Base-by-base conservation (phyloP, 352 stramenopile genomes). In the Paralagenidium karlingii region DNA sequence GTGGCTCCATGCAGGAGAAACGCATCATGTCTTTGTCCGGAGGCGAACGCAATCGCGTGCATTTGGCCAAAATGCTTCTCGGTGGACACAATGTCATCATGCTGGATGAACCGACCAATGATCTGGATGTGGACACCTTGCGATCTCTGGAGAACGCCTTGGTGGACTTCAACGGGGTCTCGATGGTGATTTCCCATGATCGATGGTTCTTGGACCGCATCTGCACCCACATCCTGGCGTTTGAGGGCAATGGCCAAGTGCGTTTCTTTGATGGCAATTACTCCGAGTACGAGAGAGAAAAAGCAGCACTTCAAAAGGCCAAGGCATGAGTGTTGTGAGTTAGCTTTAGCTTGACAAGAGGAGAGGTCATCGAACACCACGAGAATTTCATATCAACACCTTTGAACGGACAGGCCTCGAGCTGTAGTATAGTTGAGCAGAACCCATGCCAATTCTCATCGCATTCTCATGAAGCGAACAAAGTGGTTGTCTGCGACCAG, bases 121-220 rank as follows among this genome's bases (percentile, higher is more conserved):
- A 93, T 43, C 51, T 93, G 30, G 79, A 93, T 30, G 68, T 88
- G 10, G 79, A 90, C 30, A 89, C 79, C 28, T 48, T 93, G 38
- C 71, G 77, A 4, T 96, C 83, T 43, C 67, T 96, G 18, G 76
- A 95, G 42, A 58, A 71, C 6, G 89, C 87, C 54, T 68, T 96
- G 0, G 55, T 57, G 13, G 56, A 85, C 8, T 96, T 94, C 42
- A 67, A 77, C 37, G 88, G 96, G 45, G 96, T 96, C 15, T 79
- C 90, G 11, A 80, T 97, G 51, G 77, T 98, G 3, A 96, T 98
- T 34, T 96, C 81, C 33, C 94, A 98, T 63, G 94, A 98, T 60
- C 78, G 94, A 25, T 90, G 77, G 47, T 98, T 98, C 60, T 60
- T 99, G 21, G 97, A 98, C 54, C 79, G 79, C 39, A 88, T 90